Evolutionary conservation across 768 basidiomycete genomes (phyloP).

Genomic region (Suillus subluteus): DNA sequence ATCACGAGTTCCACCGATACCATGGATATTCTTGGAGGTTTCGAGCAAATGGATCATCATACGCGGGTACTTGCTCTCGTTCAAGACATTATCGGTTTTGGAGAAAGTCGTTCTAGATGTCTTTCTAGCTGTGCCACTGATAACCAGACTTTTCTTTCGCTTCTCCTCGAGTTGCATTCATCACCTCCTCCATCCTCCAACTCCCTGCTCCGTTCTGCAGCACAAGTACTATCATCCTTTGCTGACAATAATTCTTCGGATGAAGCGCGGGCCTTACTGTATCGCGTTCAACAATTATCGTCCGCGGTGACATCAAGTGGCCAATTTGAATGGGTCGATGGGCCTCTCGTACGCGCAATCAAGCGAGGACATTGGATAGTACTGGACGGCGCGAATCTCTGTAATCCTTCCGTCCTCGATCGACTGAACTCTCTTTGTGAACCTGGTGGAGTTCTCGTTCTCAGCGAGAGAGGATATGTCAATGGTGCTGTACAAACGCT

Average conservation of each 20-base stretch:
- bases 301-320: constrained; percentile 39
- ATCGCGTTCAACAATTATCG: constrained; percentile 23
- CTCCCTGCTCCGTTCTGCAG: constrained; percentile 29
- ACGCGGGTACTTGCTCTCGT: constrained; percentile 42
- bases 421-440: constrained; percentile 97
- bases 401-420: constrained; percentile 94
- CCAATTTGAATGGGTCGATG: constrained; percentile 94
- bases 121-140: constrained; percentile 22
- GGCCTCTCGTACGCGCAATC: constrained; percentile 85
- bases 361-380: constrained; percentile 88
- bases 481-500: constrained; percentile 75
- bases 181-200: constrained; percentile 19
- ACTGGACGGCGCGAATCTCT: constrained; percentile 91
- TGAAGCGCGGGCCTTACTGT: constrained; percentile 23
- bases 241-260: constrained; percentile 13
- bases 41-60: constrained; percentile 83
- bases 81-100: constrained; percentile 42
- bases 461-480: constrained; percentile 89
- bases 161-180: constrained; percentile 23
- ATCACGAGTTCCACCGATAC: constrained; percentile 91
- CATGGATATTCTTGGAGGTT: constrained; percentile 91
- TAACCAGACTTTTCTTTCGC: constrained; percentile 19
- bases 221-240: constrained; percentile 28
- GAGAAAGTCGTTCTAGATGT: constrained; percentile 45
- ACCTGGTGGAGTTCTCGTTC: constrained; percentile 73